Conservation (phyloP, 1,284 basidiomycete species). For the Singerocomus inundabilis region DNA sequence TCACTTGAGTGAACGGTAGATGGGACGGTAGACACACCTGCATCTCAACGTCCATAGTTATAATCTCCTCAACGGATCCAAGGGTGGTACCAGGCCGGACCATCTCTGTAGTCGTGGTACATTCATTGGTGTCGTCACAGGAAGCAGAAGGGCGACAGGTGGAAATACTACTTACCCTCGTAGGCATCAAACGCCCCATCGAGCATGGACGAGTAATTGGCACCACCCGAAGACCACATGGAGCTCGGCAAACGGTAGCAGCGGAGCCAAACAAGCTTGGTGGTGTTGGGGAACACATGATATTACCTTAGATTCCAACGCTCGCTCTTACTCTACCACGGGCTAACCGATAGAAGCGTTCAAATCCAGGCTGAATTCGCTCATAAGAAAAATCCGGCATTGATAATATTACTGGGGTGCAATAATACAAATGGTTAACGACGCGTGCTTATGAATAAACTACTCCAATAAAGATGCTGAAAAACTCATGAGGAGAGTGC, state of each 20-base stretch:
- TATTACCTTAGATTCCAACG: too few species aligned
- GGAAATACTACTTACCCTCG: constrained; percentile 10
- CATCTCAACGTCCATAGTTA: constrained; percentile 70
- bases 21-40: constrained; percentile 36
- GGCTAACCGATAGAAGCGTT: not conserved
- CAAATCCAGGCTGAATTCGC: not conserved
- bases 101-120: constrained; percentile 7
- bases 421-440: constrained; percentile 27
- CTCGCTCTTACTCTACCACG: too few species aligned
- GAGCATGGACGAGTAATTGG: not conserved
- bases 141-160: not conserved
- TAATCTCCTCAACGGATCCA: constrained; percentile 49
- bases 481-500: constrained; percentile 38
- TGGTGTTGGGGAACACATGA: too few species aligned
- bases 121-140: not conserved
- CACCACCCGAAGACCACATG: not conserved
- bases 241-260: not conserved
- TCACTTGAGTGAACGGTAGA: not conserved
- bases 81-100: constrained; percentile 39
- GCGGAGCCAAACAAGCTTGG: not conserved
- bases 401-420: constrained; percentile 23
- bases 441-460: constrained; percentile 33
- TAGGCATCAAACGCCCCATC: not conserved
- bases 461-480: constrained; percentile 35
- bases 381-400: constrained; percentile 3